phyloP scores from a whole-genome alignment of 2,329 filamentous ascomycete species.

The Cercospora citrullina region DNA sequence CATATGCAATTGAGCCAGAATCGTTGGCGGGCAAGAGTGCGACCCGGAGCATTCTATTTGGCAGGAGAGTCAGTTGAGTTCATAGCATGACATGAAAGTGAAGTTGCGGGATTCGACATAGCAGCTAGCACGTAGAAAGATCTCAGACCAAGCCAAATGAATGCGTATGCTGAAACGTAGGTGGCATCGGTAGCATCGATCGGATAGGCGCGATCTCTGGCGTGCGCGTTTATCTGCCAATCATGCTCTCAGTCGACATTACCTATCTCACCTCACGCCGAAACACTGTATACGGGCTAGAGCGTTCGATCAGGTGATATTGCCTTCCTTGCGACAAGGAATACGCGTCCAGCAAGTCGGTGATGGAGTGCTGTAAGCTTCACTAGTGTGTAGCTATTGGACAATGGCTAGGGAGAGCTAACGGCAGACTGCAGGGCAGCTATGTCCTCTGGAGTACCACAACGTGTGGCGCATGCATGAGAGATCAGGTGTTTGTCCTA shows the following conservation, averaged over 20 bases:
- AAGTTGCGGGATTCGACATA: background rate
- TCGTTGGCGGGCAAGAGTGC: background rate
- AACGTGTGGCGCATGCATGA: constrained; percentile 15
- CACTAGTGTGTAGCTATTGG: constrained; percentile 4
- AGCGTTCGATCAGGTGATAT: background rate
- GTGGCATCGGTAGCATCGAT: background rate
- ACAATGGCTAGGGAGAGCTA: background rate
- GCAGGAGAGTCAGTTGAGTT: background rate
- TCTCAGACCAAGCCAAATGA: background rate
- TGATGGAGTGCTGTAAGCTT: constrained; percentile 10
- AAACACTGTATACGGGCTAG: background rate
- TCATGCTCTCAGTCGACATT: background rate
- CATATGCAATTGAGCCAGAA: background rate
- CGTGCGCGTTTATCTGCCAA: background rate
- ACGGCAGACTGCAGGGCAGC: constrained; percentile 11
- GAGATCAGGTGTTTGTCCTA: constrained; percentile 6
- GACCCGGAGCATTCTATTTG: background rate
- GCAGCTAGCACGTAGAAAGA: background rate
- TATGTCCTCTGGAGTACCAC: constrained; percentile 18
- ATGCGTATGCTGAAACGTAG: background rate
- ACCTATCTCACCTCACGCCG: background rate
- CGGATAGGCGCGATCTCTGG: background rate
- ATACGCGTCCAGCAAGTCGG: background rate
- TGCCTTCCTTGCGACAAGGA: background rate
- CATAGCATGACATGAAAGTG: background rate